Base-by-base conservation (phyloP, 1,284 basidiomycete genomes). In the Cutaneotrichosporon cutaneum region DNA sequence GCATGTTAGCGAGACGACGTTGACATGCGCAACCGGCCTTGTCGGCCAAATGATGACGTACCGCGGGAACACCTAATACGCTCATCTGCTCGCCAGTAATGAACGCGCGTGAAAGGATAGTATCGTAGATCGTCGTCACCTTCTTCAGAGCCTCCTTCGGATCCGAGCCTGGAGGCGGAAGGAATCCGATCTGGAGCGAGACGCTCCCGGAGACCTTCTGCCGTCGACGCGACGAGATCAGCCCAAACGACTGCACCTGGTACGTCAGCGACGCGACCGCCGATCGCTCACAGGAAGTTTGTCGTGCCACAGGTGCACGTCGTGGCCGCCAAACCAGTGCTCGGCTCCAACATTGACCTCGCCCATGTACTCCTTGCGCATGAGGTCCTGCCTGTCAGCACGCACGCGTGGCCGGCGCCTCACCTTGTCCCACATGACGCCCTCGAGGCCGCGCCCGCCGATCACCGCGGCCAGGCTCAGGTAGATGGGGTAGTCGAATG, bases 401-500 rank as follows among this genome's bases (percentile, higher is more conserved):
- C 26, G 14, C 39, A 21, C 13, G n/a, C n/a, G n/a, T n/a, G 18
- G 9, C 52, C 24, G 8, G 9, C 21, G 35, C 14, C 78, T 69
- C 73, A 95, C 94, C 81, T 90, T 93, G 80, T 95, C 93, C 94
- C 94, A 98, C 0, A 93, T 83, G 33, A 97, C 88, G 52, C 93
- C 83, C 75, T 97, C 93, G 54, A 97, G 72, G 7, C 78, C 78
- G 26, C 78, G 65, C 4, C 85, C 87, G 47, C 89, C 88, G 13
- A 92, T 84, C 47, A 84, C 83, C 59, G 88, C 89, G 0, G 87
- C 87, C 33, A 88, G 82, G 9, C 87, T 88, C 27, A 88, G 82
- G 70, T 88, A 90, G 26, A 96, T 82, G 0, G 90, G 89, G 70
- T 92, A 90, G 62, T 94, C 89, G 72, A 94, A 94, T 0, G 90